Percentiles rank a stretch among this genome's conserved stretches.
These are phyloP conservation scores for Tephrocybe rancida DNA, from an alignment of 768 basidiomycete species.

Conservation along the genomic window DNA sequence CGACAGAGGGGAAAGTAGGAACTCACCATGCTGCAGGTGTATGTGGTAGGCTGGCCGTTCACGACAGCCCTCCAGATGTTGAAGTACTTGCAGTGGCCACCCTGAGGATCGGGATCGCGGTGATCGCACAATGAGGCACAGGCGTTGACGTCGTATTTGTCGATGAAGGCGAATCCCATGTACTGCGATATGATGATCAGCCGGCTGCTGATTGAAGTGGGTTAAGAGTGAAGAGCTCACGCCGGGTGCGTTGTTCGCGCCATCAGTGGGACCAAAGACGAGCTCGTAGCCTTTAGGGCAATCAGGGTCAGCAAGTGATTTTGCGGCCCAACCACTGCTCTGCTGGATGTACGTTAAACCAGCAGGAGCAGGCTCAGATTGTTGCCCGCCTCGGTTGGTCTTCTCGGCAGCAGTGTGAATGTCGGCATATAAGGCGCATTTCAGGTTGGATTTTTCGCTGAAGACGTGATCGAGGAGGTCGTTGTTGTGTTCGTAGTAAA, in stretches of 20 bases:
- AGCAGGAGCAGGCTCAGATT: slow-evolving; percentile 33
- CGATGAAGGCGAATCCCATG: slow-evolving; percentile 50
- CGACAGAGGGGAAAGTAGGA: neutral
- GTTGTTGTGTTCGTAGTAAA: slow-evolving; percentile 52
- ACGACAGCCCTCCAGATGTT: slow-evolving; percentile 55
- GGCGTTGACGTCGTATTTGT: slow-evolving; percentile 45
- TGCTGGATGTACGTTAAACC: slow-evolving; percentile 46
- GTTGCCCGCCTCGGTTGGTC: slow-evolving; percentile 44
- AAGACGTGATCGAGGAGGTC: slow-evolving; percentile 37
- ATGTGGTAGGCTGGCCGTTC: slow-evolving; percentile 42
- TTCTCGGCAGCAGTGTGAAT: slow-evolving; percentile 44
- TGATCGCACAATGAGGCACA: slow-evolving; percentile 45
- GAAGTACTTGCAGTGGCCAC: slow-evolving; percentile 49
- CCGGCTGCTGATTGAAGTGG: slow-evolving; percentile 4
- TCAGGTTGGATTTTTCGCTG: slow-evolving; percentile 42
- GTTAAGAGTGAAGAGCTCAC: slow-evolving; percentile 2
- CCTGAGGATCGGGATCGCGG: slow-evolving; percentile 40
- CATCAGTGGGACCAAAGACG: slow-evolving; percentile 45
- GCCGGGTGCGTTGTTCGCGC: slow-evolving; percentile 45
- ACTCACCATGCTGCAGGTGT: slow-evolving; percentile 48
- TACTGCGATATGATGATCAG: slow-evolving; percentile 30
- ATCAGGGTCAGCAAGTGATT: slow-evolving; percentile 38
- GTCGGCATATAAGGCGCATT: slow-evolving; percentile 48
- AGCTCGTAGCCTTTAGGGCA: slow-evolving; percentile 45
- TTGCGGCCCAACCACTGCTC: slow-evolving; percentile 42